phyloP scores from a whole-genome alignment of 2,329 filamentous ascomycete genomes.

The Colletotrichum sp. region DNA sequence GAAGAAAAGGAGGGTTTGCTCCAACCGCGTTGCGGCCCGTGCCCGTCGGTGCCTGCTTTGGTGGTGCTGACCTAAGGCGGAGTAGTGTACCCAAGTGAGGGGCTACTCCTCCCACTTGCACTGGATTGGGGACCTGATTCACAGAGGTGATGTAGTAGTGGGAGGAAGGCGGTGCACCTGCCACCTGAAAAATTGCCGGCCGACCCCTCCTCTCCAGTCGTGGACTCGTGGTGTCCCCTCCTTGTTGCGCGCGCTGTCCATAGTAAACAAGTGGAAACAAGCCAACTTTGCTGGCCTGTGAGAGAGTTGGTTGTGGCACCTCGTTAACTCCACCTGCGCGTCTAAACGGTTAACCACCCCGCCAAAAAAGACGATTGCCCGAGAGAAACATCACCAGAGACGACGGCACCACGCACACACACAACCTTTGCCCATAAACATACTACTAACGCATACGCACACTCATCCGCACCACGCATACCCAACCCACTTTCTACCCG shows the following conservation, averaged over 20 bases:
- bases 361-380: slow-evolving; percentile 14
- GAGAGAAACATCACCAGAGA: slow-evolving; percentile 17
- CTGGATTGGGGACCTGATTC: background rate
- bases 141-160: background rate
- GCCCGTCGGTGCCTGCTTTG: background rate
- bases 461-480: background rate
- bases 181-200: slow-evolving; percentile 8
- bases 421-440: background rate
- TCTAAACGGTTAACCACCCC: slow-evolving; percentile 16
- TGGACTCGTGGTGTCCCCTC: background rate
- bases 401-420: background rate
- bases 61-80: background rate
- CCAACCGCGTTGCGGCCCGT: background rate
- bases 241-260: background rate
- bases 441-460: background rate
- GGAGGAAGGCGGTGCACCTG: background rate
- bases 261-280: background rate
- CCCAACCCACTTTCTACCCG: background rate
- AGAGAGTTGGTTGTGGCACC: background rate
- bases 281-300: background rate
- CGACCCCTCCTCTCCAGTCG: background rate
- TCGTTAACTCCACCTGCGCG: slow-evolving; percentile 2
- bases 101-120: background rate
- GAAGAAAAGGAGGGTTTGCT: background rate
- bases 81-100: background rate